Evolutionary conservation across 495 filamentous ascomycete genomes (phyloP), one percentile per base, ranked within the genome.

Genomic region (Xanthoparmelia taractica): DNA sequence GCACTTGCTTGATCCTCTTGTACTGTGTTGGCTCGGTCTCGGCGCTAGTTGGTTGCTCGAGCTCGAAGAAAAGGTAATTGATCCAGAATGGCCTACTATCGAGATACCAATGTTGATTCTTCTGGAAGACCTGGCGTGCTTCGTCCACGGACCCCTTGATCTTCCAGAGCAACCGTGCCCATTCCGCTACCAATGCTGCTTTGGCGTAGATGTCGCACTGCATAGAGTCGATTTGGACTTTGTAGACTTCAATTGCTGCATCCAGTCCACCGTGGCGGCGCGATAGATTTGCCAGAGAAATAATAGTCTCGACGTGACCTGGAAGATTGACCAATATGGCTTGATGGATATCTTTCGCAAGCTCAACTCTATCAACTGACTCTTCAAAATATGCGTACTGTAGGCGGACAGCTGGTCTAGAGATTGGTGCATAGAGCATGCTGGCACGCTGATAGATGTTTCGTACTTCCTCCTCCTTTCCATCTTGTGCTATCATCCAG

Each of bases 361-460:
- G 80, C 61, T 90, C 88, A 47, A 88, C 73, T 29, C 90, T 83
- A 36, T 83, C 89, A 34, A 80, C 82, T 73, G 87, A 85, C 73
- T 97, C 94, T 69, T 99, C 94, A 66, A 97, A 97, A 66, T 90
- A 90, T 13, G 95, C 93, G 73, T 91, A 99, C 69, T 95, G 88
- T 33, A 96, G 80, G 33, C 94, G 87, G 59, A 95, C 84, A 5
- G 84, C 84, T 4, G 92, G 90, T 67, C 87, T 74, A 41, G 80
- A 87, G 67, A 99, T 92, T 15, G 94, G 92, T 1, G 91, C 90
- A 71, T 86, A 97, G 5, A 96, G 72, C 61, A 81, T 89, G 65
- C 85, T 84, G 15, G 92, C 95, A 60, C 92, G 86, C 73, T 94
- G 88, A 67, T 96, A 97, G 67, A 99, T 91, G 72, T 88, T 91